Evolutionary conservation across 805 yeast species (phyloP).

Genomic region (Pichia exigua): DNA sequence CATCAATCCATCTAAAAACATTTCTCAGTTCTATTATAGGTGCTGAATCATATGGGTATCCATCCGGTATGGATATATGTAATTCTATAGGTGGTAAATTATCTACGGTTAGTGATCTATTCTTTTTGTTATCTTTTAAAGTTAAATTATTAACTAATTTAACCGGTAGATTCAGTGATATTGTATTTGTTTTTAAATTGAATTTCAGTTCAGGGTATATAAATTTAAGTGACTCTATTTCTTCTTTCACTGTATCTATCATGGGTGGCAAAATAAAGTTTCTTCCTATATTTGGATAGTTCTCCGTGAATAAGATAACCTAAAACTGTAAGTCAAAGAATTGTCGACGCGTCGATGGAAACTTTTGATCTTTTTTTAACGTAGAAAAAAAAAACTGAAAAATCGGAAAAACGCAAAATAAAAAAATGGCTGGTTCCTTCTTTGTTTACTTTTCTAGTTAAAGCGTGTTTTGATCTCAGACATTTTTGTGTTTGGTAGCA

Average conservation of each 20-base stretch:
- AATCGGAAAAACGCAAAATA: not conserved
- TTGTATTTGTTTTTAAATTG: conserved; percentile 10
- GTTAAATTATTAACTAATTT: conserved; percentile 3
- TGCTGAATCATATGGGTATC: conserved; percentile 29
- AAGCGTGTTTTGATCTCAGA: not conserved
- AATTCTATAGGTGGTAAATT: conserved; percentile 28
- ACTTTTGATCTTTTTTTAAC: no score
- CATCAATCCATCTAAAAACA: conserved; percentile 27
- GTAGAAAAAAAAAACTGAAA: no score
- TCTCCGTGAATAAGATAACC: not conserved
- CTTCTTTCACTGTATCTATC: conserved; percentile 22
- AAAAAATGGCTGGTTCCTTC: not conserved
- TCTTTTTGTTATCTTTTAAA: not conserved
- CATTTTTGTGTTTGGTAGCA: not conserved
- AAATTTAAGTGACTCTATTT: conserved; percentile 33
- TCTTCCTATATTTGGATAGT: no score
- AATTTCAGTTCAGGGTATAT: conserved; percentile 34
- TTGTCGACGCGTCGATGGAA: not conserved
- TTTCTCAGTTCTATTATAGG: conserved; percentile 24
- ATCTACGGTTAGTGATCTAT: conserved; percentile 11
- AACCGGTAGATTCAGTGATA: conserved; percentile 26
- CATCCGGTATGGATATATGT: conserved; percentile 25
- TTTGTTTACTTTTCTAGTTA: not conserved
- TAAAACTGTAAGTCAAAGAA: not conserved
- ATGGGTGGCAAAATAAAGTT: not conserved